Evolutionary conservation across 805 yeast species (phyloP), one percentile per base, ranked within the genome.

Genomic region (Sugiyamaella qingdaonensis): DNA sequence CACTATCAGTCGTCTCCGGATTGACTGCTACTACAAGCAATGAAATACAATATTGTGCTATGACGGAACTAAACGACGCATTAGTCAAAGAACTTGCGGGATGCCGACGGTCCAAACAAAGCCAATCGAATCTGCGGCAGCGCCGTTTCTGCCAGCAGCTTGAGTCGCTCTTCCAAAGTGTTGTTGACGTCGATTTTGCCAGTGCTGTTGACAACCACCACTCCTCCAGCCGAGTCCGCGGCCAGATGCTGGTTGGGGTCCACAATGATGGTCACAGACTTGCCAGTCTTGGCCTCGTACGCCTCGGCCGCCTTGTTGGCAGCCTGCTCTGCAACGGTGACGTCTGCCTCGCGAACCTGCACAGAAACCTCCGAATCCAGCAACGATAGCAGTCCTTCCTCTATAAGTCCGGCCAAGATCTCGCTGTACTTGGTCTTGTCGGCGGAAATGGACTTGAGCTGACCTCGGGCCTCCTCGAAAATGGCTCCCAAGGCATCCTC

Each of bases 161-260:
- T 80, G 66, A 94, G 81, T 74, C 99, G 88, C 77, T 91, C 97
- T 65, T 90, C 97, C 65, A 94, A 79, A 46, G 99, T 91, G 76
- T 94, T 94, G 73, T 88, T 78, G 53, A 94, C 88, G 63, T 86
- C 91, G 61, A 94, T 90, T 73, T 86, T 88, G 51, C 95, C 95
- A 42, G 79, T 69, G 35, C 79, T 79, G 67, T 86, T 87, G 52
- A 79, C 69, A 46, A 88, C 77, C 46, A 89, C 71, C 37, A 84
- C 88, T 67, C 99, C 99, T 59, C 99, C 99, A 36, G 92, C 83
- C 52, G 72, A 61, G 48, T 82, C 84, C 44, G 81, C 77, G 59
- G 78, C 78, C 66, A 94, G 78, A 68, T 71, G 82, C 42, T 76
- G 63, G 11, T 73, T 62, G 57, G 85, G 88, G 61, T 80, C 80